Percentiles rank a stretch among this genome's conserved stretches.
phyloP scores from a whole-genome alignment of 2,329 filamentous ascomycete genomes.

The Penicillium sp. region DNA sequence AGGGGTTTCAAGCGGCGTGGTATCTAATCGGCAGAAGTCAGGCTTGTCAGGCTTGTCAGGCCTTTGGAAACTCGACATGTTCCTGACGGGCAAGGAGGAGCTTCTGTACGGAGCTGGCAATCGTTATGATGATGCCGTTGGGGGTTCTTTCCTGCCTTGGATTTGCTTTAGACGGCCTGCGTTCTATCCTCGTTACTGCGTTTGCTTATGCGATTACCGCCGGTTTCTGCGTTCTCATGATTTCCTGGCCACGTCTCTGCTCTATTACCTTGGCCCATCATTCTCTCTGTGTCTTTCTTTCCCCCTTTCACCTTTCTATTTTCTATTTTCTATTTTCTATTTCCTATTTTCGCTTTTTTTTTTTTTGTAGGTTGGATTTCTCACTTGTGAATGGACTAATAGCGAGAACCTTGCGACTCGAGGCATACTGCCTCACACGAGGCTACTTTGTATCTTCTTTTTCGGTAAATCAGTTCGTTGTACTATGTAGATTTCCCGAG shows the following conservation, averaged over 20 bases:
- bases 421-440: neutral
- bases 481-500: neutral
- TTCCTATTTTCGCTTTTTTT: too few relatives aligned
- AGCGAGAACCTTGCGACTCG: slow-evolving; percentile 25
- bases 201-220: slow-evolving; percentile 26
- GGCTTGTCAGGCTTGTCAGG: slow-evolving; percentile 9
- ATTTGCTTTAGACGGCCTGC: slow-evolving; percentile 30
- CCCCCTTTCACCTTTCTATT: slow-evolving; percentile 12
- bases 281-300: slow-evolving; percentile 14
- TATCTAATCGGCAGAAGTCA: slow-evolving; percentile 10
- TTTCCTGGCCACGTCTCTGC: slow-evolving; percentile 8
- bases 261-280: slow-evolving; percentile 6
- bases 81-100: slow-evolving; percentile 7
- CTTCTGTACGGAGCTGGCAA: slow-evolving; percentile 8
- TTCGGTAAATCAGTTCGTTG: neutral
- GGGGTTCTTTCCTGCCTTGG: slow-evolving; percentile 19
- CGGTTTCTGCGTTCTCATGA: slow-evolving; percentile 19
- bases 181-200: slow-evolving; percentile 20
- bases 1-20: slow-evolving; percentile 15
- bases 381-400: slow-evolving; percentile 32
- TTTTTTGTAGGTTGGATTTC: slow-evolving; percentile 29
- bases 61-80: slow-evolving; percentile 6
- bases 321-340: slow-evolving; percentile 4
- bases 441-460: neutral
- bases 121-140: slow-evolving; percentile 10